These are phyloP conservation scores for Tetrastigma voinierianum DNA, from an alignment of 164 flowering plant genomes.

Conservation along the genomic window DNA sequence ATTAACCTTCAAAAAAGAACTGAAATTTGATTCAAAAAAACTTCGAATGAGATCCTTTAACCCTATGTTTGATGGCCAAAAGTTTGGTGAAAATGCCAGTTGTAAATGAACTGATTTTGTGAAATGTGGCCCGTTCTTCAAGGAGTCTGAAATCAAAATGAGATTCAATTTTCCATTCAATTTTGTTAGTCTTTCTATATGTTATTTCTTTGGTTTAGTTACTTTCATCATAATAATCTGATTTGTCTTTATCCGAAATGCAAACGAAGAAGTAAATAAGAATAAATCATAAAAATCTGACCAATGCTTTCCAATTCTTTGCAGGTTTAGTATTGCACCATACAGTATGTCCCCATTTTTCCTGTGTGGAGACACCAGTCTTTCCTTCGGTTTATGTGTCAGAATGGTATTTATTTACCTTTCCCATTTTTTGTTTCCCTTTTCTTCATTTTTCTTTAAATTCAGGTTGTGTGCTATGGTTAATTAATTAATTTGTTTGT, in stretches of 20 bases:
- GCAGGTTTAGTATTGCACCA: conserved; percentile 11
- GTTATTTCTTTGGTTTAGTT: neutral
- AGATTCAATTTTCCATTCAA: too few species aligned
- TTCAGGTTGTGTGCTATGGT: neutral
- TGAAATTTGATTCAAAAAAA: too few species aligned
- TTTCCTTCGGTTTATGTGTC: neutral
- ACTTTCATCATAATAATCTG: neutral
- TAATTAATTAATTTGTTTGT: conserved; percentile 10
- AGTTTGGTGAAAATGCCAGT: too few species aligned
- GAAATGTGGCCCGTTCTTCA: too few species aligned
- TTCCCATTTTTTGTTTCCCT: neutral
- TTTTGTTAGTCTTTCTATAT: neutral
- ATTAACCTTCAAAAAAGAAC: too few species aligned
- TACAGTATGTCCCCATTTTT: conserved; percentile 17
- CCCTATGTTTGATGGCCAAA: too few species aligned
- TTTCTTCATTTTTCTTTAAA: neutral
- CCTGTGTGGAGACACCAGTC: conserved; percentile 6
- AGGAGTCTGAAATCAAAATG: too few species aligned
- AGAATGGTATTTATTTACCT: neutral
- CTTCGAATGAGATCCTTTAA: too few species aligned
- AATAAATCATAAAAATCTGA: neutral
- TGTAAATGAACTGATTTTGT: too few species aligned
- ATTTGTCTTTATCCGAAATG: too few species aligned
- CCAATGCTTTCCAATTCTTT: conserved; percentile 2
- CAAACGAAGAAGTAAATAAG: too few species aligned